Evolutionary conservation across 495 filamentous ascomycete species (phyloP), one percentile per base, ranked within the genome.

Genomic region (Margaritispora aquatica): DNA sequence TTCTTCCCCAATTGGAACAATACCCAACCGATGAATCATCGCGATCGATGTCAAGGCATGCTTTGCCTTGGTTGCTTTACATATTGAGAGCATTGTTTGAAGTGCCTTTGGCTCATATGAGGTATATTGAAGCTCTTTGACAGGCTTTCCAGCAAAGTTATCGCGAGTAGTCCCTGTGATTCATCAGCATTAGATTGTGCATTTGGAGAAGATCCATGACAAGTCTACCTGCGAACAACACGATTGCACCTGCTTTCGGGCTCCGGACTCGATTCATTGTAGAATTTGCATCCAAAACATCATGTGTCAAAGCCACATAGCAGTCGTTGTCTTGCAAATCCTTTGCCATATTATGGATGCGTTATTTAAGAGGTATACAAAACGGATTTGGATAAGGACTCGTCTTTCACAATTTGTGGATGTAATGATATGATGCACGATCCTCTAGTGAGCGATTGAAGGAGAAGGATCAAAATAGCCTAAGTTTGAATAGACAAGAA

Each of bases 1-100:
- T 68, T 96, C 92, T 71, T 97, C 92, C 5, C 84, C 85, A 38
- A 98, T 84, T 1, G 90, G 90, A 3, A 96, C 92, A 17, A 79
- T 75, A 0, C 94, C 94, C 8, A 98, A 77, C n/a, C 94, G 80
- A 71, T 98, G 94, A 48, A 87, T 77, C 68, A 97, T 89, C 41
- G 84, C 81, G 52, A 97, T 85, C 0, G 82, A 84, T 22, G 76
- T 75, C 4, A 97, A 77, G 0, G 65, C 69, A 68, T 96, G 82
- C 61, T 82, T 84, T 21, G 66, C 49, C 2, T 77, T 73, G 1
- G 92, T 71, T 1, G 73, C 63, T 41, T 73, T 70, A 55, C 85
- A 87, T 66, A 98, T 96, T 23, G 68, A 63, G 2, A 82, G 65
- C 65, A 98, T 84, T 1, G 91, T 90, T 58, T 83, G 81, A 10